A percentile compares a stretch with the other conserved stretches of the same genome.
Evolutionary conservation across 192 early-diverging fungal species (phyloP).

Genomic region (Radiomyces spectabilis): DNA sequence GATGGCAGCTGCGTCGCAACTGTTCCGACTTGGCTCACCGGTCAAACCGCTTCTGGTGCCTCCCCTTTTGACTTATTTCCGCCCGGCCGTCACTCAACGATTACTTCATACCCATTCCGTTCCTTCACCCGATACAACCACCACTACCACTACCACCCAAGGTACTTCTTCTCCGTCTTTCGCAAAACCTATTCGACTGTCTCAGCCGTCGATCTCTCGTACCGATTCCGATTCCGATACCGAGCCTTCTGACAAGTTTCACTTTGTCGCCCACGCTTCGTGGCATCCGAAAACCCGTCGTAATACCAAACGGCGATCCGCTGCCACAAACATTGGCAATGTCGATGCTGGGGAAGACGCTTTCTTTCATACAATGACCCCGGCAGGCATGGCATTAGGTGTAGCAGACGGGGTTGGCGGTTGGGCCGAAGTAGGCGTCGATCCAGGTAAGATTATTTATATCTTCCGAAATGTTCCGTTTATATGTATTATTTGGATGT

Average conservation of each 20-base stretch:
- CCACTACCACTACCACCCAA: not conserved
- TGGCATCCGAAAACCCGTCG: constrained; percentile 26
- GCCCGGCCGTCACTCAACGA: not conserved
- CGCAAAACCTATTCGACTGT: not conserved
- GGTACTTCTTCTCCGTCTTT: not conserved
- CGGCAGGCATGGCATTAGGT: constrained; percentile 43
- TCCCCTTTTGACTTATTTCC: not conserved
- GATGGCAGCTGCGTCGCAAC: not conserved
- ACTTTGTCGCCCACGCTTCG: constrained; percentile 24
- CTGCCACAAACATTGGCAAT: constrained; percentile 32
- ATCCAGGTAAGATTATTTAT: constrained; percentile 11
- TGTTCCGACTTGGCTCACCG: not conserved
- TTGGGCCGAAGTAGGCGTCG: constrained; percentile 43
- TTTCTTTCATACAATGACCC: constrained; percentile 47
- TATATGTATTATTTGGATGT: too few relatives aligned
- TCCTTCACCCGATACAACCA: not conserved
- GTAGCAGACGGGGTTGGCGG: constrained; percentile 57
- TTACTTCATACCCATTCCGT: not conserved
- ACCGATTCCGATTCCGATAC: not conserved
- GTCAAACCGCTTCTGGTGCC: not conserved
- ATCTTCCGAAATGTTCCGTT: too few relatives aligned
- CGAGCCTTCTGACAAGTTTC: constrained; percentile 1
- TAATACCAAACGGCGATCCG: not conserved
- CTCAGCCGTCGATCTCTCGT: not conserved
- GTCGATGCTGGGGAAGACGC: constrained; percentile 58